Evolutionary conservation across 1,139 yeast species (phyloP), one percentile per base, ranked within the genome.

Genomic region (Diutina neorugosa): DNA sequence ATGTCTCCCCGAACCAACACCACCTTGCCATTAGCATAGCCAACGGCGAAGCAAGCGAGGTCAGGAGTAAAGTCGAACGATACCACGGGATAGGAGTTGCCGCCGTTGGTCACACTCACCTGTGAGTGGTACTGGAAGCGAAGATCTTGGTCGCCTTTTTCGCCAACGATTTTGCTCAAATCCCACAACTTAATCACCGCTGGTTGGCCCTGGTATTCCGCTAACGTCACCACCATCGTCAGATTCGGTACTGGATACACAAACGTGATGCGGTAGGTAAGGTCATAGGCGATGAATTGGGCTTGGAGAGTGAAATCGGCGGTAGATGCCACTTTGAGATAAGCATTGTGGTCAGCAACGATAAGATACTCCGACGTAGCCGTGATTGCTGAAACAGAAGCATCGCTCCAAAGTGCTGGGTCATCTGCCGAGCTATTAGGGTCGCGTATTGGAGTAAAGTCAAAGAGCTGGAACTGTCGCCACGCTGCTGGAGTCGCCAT

Each of bases 381-480:
- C 61, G 83, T 68, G 11, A 84, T 77, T 1, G 89, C 78, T 2
- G 86, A 75, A 42, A 90, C 65, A 6, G 83, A 72, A 0, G 91
- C 82, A 62, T 88, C 96, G n/a, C 96, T 86, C 65, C 84, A 91
- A 41, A 90, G 70, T 0, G 87, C 82, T 5, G 76, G 73, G 3
- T 73, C 73, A 0, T 85, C 71, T n/a, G 82, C 82, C 57, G 78
- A 76, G 56, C 21, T n/a, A 14, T 78, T 72, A 7, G 98, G 98
- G 64, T 93, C 98, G 58, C 83, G 73, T 42, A 93, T 84, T 5
- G 97, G 97, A 0, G 83, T 76, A 51, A 81, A 76, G 55, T 90
- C 96, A 66, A 87, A 90, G 67, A 93, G 84, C 59, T 87, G 91
- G 68, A 93, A 87, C 61, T 87, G 96, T 57, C 94, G 76, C 96